Evolutionary conservation across 2,329 filamentous ascomycete species (phyloP), one percentile per base, ranked within the genome.

Genomic region (Colletotrichum sp.): DNA sequence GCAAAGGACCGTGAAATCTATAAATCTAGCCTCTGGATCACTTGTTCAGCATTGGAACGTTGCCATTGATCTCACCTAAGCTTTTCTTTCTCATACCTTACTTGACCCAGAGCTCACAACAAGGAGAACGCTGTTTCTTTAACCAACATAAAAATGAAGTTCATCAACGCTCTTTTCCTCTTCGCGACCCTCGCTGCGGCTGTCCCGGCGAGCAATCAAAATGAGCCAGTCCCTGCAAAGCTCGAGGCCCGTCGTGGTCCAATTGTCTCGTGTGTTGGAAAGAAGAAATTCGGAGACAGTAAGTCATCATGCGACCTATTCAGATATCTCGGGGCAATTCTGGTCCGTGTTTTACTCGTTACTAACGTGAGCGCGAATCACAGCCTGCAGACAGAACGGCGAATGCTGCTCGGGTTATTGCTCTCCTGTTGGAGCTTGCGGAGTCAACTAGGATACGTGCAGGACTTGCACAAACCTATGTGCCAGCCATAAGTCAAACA

Each of bases 81-180:
- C 3, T 13, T 21, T 48, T 12, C 10, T 7, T 52, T 21, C n/a
- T 52, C 43, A 52, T 52, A 13, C 43, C 13, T 48, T 48, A 13
- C 43, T 21, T 52, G n/a, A 52, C n/a, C n/a, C 43, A 21, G 5
- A 52, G 5, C 10, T 13, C 5, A 21, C n/a, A 48, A n/a, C 10
- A 21, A 52, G 3, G n/a, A 52, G n/a, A 52, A 21, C 0, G 0
- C 43, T 2, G 2, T 7, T 21, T 21, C 43, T 48, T 13, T 4
- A 4, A 21, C 43, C n/a, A 13, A 52, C 43, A 4, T 13, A 21
- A 21, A 1, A 13, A 52, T 52, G 43, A 52, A 52, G n/a, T 52
- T 52, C n/a, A 52, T 52, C 43, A 52, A 13, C 10, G n/a, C n/a
- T 52, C 0, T 52, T 21, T 21, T 52, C 43, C 43, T 52, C 2